Conservation (phyloP, 345 rosid genomes). For the Corchorus olitorius region DNA sequence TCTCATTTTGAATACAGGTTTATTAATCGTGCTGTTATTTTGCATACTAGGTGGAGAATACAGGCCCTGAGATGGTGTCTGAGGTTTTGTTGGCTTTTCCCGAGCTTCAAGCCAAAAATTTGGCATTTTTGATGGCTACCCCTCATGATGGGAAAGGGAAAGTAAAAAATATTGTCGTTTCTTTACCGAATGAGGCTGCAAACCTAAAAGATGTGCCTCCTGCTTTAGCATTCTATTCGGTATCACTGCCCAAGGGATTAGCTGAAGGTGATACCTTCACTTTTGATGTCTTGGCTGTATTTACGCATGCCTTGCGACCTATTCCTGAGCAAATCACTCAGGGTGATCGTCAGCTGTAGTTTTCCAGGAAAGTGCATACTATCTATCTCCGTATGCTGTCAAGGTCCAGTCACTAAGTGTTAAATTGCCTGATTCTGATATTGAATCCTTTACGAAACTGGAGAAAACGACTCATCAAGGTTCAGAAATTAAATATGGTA, state of each 20-base stretch:
- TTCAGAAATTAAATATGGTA: slow-evolving; percentile 89
- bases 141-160: slow-evolving; percentile 73
- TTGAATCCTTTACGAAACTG: slow-evolving; percentile 75
- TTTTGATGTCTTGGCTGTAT: slow-evolving; percentile 62
- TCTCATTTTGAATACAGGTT: neutral
- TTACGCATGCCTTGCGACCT: slow-evolving; percentile 62
- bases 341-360: slow-evolving; percentile 82
- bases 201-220: slow-evolving; percentile 59
- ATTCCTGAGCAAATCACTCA: slow-evolving; percentile 89
- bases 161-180: slow-evolving; percentile 40
- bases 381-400: slow-evolving; percentile 72
- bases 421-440: slow-evolving; percentile 70
- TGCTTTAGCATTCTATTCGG: slow-evolving; percentile 56
- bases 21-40: slow-evolving; percentile 2
- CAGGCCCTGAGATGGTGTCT: slow-evolving; percentile 63
- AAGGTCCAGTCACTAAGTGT: slow-evolving; percentile 71
- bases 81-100: slow-evolving; percentile 75
- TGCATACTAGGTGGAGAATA: slow-evolving; percentile 61
- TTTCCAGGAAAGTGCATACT: slow-evolving; percentile 75
- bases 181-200: slow-evolving; percentile 49
- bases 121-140: slow-evolving; percentile 65
- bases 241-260: slow-evolving; percentile 61
- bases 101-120: slow-evolving; percentile 60
- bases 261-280: slow-evolving; percentile 60
- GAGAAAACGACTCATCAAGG: slow-evolving; percentile 69